Percentiles rank a stretch among this genome's conserved stretches.
phyloP scores from a whole-genome alignment of 1,139 yeast genomes.

The Hansenula sp. region DNA sequence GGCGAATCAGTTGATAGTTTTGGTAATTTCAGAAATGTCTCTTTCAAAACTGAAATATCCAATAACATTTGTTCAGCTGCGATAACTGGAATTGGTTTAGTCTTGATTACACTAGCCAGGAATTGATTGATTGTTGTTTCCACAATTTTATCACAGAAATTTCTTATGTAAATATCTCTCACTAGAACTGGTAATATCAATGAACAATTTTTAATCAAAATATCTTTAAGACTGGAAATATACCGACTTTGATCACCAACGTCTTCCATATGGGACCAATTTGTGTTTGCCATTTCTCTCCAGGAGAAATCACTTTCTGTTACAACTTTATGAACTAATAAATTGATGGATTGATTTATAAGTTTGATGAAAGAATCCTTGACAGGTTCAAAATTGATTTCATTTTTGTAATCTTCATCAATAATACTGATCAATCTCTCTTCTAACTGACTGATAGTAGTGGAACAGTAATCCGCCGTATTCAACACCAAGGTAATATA shows the following conservation, averaged over 20 bases:
- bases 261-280: slow-evolving; percentile 64
- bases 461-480: slow-evolving; percentile 86
- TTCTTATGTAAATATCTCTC: slow-evolving; percentile 68
- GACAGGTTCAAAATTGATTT: slow-evolving; percentile 48
- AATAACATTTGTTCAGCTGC: slow-evolving; percentile 80
- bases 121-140: slow-evolving; percentile 62
- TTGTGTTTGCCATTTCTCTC: slow-evolving; percentile 80
- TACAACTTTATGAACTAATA: slow-evolving; percentile 56
- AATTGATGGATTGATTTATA: slow-evolving; percentile 55
- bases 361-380: slow-evolving; percentile 55
- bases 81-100: slow-evolving; percentile 59
- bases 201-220: slow-evolving; percentile 42
- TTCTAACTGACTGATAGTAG: slow-evolving; percentile 74
- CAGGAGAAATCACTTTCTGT: slow-evolving; percentile 66
- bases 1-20: slow-evolving; percentile 12
- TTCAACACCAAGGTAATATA: slow-evolving; percentile 72
- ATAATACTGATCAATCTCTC: slow-evolving; percentile 55
- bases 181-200: slow-evolving; percentile 58
- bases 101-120: slow-evolving; percentile 48
- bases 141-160: slow-evolving; percentile 71
- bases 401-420: slow-evolving; percentile 33
- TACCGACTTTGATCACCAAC: slow-evolving; percentile 73
- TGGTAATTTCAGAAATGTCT: slow-evolving; percentile 51
- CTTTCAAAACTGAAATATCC: slow-evolving; percentile 65
- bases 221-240: slow-evolving; percentile 51